These are phyloP conservation scores for Plasmodium chabaudi DNA, from an alignment of 169 alveolate species.

Conservation along the genomic window DNA sequence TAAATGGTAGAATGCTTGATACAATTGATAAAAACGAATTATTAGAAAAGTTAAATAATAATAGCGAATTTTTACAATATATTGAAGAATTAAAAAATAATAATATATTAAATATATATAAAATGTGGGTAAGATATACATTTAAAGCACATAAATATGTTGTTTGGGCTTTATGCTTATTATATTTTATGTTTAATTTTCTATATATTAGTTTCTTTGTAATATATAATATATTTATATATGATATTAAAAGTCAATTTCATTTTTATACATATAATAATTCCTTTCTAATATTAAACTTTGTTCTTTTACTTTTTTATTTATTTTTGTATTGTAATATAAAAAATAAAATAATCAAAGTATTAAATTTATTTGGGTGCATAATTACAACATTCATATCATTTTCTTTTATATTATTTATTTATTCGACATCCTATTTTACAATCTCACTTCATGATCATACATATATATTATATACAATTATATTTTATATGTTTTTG, in stretches of 20 bases:
- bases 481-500: conserved; percentile 19
- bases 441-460: neutral
- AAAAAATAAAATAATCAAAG: conserved; percentile 15
- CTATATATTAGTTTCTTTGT: conserved; percentile 32
- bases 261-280: conserved; percentile 15
- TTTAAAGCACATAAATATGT: conserved; percentile 24
- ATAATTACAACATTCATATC: conserved; percentile 32
- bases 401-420: conserved; percentile 9
- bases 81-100: conserved; percentile 13
- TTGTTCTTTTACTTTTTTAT: conserved; percentile 13
- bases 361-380: conserved; percentile 19
- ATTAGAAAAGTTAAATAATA: neutral
- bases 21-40: too few species aligned
- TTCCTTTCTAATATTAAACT: conserved; percentile 3
- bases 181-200: conserved; percentile 23
- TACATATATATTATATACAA: conserved; percentile 14
- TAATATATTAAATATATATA: conserved; percentile 6
- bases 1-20: too few species aligned
- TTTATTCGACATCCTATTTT: conserved; percentile 4
- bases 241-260: neutral
- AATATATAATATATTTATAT: conserved; percentile 20
- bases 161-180: conserved; percentile 3
- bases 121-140: conserved; percentile 22
- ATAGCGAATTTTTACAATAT: conserved; percentile 27
- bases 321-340: conserved; percentile 18